Conservation (phyloP, 768 basidiomycete species). For the Lanmaoa rubissima region DNA sequence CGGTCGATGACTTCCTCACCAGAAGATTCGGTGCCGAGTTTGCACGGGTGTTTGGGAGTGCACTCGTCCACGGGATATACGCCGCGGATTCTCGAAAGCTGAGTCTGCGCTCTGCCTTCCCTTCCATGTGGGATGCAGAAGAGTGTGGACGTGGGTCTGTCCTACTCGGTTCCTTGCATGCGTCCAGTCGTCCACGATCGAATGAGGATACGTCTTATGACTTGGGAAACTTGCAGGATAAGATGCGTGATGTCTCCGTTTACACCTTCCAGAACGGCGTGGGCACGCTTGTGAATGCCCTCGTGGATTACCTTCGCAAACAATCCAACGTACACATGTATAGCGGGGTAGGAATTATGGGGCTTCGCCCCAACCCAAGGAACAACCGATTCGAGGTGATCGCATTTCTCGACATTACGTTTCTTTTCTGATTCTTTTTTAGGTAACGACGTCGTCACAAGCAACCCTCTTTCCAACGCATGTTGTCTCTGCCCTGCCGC, state of each 20-base stretch:
- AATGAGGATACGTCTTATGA: conserved; percentile 36
- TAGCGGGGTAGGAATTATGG: conserved; percentile 39
- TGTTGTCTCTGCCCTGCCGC: conserved; percentile 74
- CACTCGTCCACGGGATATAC: conserved; percentile 91
- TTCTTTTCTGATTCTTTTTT: background rate
- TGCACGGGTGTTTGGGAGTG: conserved; percentile 73
- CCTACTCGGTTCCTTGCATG: conserved; percentile 52
- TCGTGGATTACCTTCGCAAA: conserved; percentile 46
- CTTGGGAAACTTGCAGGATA: conserved; percentile 45
- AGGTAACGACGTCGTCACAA: conserved; percentile 36
- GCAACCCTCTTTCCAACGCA: conserved; percentile 50
- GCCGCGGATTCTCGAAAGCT: conserved; percentile 77
- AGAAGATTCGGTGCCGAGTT: conserved; percentile 71
- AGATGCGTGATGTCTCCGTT: conserved; percentile 64
- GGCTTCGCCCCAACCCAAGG: conserved; percentile 33
- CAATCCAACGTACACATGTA: conserved; percentile 60
- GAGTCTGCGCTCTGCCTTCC: conserved; percentile 77
- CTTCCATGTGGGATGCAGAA: conserved; percentile 68
- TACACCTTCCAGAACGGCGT: conserved; percentile 83
- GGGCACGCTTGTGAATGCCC: conserved; percentile 55
- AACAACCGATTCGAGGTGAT: conserved; percentile 47
- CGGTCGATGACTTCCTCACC: conserved; percentile 73
- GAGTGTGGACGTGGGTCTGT: conserved; percentile 68
- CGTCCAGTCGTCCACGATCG: conserved; percentile 9
- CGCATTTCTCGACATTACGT: conserved; percentile 1